These are phyloP conservation scores for Pisolithus tinctorius DNA, from an alignment of 768 basidiomycete genomes.

Conservation along the genomic window DNA sequence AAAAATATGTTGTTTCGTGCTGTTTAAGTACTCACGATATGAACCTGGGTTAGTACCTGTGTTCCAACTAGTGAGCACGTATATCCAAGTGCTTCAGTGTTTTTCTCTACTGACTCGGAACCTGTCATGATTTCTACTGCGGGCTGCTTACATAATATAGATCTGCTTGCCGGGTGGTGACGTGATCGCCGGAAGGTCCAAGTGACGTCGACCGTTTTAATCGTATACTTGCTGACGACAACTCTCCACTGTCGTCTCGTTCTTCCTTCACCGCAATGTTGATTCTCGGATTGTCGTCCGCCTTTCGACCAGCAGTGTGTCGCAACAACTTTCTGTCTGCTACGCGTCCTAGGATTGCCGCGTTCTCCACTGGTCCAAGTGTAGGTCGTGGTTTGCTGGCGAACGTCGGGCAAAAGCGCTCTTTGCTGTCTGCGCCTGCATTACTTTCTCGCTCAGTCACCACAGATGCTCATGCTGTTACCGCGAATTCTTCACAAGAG, in stretches of 20 bases:
- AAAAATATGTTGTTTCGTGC: too few relatives aligned
- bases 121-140: too few relatives aligned
- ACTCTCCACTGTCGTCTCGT: not conserved
- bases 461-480: constrained; percentile 37
- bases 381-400: constrained; percentile 10
- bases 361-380: constrained; percentile 18
- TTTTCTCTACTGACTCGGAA: too few relatives aligned
- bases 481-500: constrained; percentile 33
- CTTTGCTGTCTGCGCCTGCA: constrained; percentile 14
- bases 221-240: not conserved
- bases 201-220: too few relatives aligned
- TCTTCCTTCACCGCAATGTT: constrained; percentile 12
- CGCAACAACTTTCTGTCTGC: constrained; percentile 18
- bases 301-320: constrained; percentile 11
- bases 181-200: too few relatives aligned
- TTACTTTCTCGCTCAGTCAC: constrained; percentile 40
- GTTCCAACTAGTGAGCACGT: too few relatives aligned
- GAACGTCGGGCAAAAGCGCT: constrained; percentile 25
- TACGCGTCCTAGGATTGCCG: constrained; percentile 11
- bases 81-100: too few relatives aligned
- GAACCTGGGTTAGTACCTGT: too few relatives aligned
- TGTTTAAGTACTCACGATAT: too few relatives aligned
- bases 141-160: too few relatives aligned
- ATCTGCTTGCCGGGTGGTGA: too few relatives aligned
- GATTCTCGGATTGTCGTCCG: constrained; percentile 2